Base-by-base conservation (phyloP, 164 flowering plant genomes). In the Stephania yunnanensis region DNA sequence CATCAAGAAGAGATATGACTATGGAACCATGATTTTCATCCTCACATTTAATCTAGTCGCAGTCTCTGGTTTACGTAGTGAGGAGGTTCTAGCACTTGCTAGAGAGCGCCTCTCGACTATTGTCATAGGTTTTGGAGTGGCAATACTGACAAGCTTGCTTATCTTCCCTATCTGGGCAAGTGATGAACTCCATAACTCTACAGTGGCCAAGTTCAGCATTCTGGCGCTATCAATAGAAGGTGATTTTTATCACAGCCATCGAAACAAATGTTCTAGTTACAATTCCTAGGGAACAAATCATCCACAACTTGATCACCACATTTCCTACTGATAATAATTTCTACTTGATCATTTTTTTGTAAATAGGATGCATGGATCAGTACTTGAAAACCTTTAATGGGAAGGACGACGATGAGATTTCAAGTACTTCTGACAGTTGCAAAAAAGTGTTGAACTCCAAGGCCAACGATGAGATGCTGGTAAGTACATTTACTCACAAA, bases 1-100 rank as follows among this genome's bases (percentile, higher is more conserved):
- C n/a, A 81, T 93, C 0, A 91, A 90, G 80, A 87, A 74, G 71
- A 88, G 70, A 68, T 87, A 89, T 68, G 95, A 93, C 71, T 91
- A 93, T 68, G 98, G 93, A 12, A 83, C 68, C 31, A 50, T 91
- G 91, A 87, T 93, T 53, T 89, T 87, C 80, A 83, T 93, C 73
- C 83, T 93, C 12, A 91, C 98, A 22, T 93, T 91, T 86, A 93
- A 81, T 77, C 82, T 93, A 70, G 88, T 93, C 1, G 89, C 75
- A 12, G 91, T 93, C 0, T 89, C 93, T 20, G 94, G 98, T 45
- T 25, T 85, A 25, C 87, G 91, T 0, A 86, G 78, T 0, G 87
- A 84, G 15, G 61, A 81, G 73, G 85, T 89, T n/a, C n/a, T 87
- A 71, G 42, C 78, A 36, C 11, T 90, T 55, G 91, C 92, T 0